These are phyloP conservation scores for Kwoniella pini DNA, from an alignment of 768 basidiomycete species.

Conservation along the genomic window DNA sequence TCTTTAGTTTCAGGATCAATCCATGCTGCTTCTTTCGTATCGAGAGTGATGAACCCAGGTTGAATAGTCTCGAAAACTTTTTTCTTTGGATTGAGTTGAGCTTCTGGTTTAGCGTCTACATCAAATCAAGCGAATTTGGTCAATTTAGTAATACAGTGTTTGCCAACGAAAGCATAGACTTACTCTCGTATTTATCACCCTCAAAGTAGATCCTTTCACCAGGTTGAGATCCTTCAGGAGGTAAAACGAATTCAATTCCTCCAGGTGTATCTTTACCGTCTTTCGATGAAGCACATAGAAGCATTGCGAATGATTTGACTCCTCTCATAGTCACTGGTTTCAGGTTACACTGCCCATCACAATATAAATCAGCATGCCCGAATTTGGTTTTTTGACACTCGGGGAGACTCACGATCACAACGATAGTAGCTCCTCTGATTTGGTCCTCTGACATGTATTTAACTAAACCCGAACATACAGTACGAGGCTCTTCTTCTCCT, in stretches of 20 bases:
- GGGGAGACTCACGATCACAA: conserved; percentile 77
- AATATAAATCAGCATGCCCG: no score
- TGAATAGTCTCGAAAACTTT: conserved; percentile 98
- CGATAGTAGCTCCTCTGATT: conserved; percentile 78
- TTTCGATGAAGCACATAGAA: conserved; percentile 79
- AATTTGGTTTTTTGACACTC: no score
- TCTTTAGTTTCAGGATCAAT: conserved; percentile 76
- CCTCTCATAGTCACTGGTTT: conserved; percentile 98
- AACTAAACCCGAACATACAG: conserved; percentile 94
- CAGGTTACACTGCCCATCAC: conserved; percentile 60
- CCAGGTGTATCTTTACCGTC: conserved; percentile 69
- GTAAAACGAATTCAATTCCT: conserved; percentile 87
- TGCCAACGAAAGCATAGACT: no score
- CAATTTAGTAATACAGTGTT: no score
- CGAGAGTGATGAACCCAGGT: conserved; percentile 88
- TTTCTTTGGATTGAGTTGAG: conserved; percentile 96
- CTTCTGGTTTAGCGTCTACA: conserved; percentile 62
- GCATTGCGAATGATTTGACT: conserved; percentile 97
- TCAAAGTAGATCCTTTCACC: conserved; percentile 96
- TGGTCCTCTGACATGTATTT: conserved; percentile 94
- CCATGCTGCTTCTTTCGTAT: conserved; percentile 88
- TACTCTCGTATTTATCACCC: conserved; percentile 80
- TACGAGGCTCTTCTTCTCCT: conserved; percentile 89
- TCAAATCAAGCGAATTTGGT: background rate
- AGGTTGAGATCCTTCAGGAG: conserved; percentile 79